Percentiles rank a stretch among this genome's conserved stretches.
phyloP scores from a whole-genome alignment of 306 rosid species.

The Hippophae tibetana region DNA sequence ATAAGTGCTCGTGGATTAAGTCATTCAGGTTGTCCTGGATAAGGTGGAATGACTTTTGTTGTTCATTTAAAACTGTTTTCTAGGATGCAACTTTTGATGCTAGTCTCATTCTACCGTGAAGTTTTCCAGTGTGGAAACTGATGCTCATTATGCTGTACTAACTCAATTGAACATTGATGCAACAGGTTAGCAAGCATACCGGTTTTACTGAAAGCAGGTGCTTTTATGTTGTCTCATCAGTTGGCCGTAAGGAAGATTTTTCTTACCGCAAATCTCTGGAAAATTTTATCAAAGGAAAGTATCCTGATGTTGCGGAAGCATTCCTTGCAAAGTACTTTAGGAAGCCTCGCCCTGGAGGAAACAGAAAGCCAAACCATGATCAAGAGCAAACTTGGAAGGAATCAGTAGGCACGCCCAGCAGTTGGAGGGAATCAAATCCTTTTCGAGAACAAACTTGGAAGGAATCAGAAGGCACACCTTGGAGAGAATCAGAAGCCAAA shows the following conservation, averaged over 20 bases:
- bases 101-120: background rate
- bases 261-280: slow-evolving; percentile 72
- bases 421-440: slow-evolving; percentile 28
- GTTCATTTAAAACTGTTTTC: no score
- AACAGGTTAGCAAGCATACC: slow-evolving; percentile 62
- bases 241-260: slow-evolving; percentile 63
- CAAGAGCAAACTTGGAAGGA: slow-evolving; percentile 16
- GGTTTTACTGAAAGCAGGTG: slow-evolving; percentile 73
- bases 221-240: slow-evolving; percentile 55
- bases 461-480: background rate
- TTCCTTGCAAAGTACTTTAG: slow-evolving; percentile 54
- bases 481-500: background rate
- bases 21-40: no score
- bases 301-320: slow-evolving; percentile 53
- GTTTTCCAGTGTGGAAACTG: background rate
- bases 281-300: slow-evolving; percentile 40
- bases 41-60: no score
- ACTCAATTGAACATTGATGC: slow-evolving; percentile 7
- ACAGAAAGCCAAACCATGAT: slow-evolving; percentile 17
- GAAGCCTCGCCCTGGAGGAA: slow-evolving; percentile 33
- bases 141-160: background rate
- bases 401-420: slow-evolving; percentile 22
- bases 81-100: no score
- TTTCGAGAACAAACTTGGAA: slow-evolving; percentile 16
- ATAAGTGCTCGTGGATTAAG: no score